Evolutionary conservation across 345 rosid genomes (phyloP), one percentile per base, ranked within the genome.

Genomic region (Lepidium sativum): DNA sequence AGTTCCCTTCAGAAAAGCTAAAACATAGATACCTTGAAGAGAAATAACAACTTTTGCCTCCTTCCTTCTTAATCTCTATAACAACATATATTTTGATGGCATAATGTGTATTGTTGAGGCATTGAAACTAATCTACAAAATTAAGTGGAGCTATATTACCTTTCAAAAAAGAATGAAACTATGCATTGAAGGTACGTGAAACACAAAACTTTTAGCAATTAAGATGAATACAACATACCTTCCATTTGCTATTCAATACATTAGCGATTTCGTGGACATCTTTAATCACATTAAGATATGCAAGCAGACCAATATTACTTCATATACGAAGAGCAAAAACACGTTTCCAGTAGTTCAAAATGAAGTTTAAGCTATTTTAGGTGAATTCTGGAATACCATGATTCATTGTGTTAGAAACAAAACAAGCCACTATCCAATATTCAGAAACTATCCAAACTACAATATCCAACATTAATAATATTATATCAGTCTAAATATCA

Each of bases 211-310:
- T 23, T 0, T 2, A 58, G 41, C 54, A 9, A 56, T 8, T 20
- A 38, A 17, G 10, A 48, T 5, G 10, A 44, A 21, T 25, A 35
- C 25, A 23, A 23, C 3, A 27, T 72, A 92, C 98, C 97, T 89
- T 89, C 95, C 87, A 86, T 66, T 80, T 81, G 71, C 82, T 77
- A 77, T 78, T 89, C 54, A 92, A 74, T n/a, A 87, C 29, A 42
- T 68, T 67, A 43, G 83, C 78, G 38, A 73, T 66, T 73, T 83
- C 88, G 65, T 87, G 68, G 12, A 87, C 86, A 48, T 84, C 87
- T 67, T 84, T 87, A 29, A 89, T 79, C 54, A 89, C 73, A 44
- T 56, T 57, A 59, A 87, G 89, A 81, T 82, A 97, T 92, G 86
- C 69, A 69, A 21, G 56, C 7, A 56, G 5, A 65, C 35, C 8